Conservation (phyloP, 1,284 basidiomycete species). For the Cronartium ribicola region DNA sequence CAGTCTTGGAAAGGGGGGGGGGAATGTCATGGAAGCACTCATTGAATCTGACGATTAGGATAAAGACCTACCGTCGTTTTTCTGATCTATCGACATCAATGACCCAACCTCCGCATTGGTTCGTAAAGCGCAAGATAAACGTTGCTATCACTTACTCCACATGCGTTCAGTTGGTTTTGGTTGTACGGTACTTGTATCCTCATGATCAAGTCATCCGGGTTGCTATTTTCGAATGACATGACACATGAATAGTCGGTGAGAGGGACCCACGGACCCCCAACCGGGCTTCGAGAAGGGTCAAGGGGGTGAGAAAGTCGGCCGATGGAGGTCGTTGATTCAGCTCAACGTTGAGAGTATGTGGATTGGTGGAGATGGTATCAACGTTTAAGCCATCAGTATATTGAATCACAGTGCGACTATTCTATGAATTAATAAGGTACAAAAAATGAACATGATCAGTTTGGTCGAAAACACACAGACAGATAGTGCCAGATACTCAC, state of each 20-base stretch:
- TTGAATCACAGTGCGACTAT: constrained; percentile 3
- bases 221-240: constrained; percentile 21
- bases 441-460: background rate
- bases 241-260: constrained; percentile 20
- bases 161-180: background rate
- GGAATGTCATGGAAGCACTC: background rate
- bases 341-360: constrained; percentile 12
- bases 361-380: background rate
- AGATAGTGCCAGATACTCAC: background rate
- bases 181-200: constrained; percentile 19
- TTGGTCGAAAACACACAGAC: background rate
- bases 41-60: background rate
- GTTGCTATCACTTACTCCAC: constrained; percentile 16
- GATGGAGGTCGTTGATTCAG: constrained; percentile 13
- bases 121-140: constrained; percentile 22
- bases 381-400: background rate
- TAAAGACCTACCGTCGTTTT: constrained; percentile 8
- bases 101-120: constrained; percentile 28
- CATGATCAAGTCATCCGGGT: constrained; percentile 29
- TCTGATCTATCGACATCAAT: constrained; percentile 31
- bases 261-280: constrained; percentile 20
- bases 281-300: constrained; percentile 16
- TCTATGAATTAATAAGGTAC: background rate
- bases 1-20: background rate
- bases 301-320: constrained; percentile 25